Evolutionary conservation across 2,329 filamentous ascomycete genomes (phyloP), one percentile per base, ranked within the genome.

Genomic region (Aspergillus vadensis): DNA sequence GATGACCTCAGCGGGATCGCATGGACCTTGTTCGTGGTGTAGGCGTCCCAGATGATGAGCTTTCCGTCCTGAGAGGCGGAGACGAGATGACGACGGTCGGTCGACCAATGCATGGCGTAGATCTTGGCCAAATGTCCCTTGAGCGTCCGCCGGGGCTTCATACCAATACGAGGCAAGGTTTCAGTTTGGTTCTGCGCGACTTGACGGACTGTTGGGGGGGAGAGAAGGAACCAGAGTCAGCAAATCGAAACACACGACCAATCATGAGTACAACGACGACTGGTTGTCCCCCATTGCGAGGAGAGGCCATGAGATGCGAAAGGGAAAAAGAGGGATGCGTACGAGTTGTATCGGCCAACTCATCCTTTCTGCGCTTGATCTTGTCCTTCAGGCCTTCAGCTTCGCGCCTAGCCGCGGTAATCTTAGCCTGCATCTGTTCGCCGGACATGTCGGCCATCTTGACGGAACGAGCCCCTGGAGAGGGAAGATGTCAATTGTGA

Each of bases 71-170:
- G 95, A 70, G 95, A 99, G 65, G 95, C 95, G 12, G 95, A 98
- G 55, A 99, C 95, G 63, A 98, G 87, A 80, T 98, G 95, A 79
- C 95, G 89, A 75, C 95, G 88, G 81, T 99, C 95, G 66, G 95
- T 99, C 36, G 95, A 98, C 95, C 95, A 99, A 83, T 99, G 95
- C 95, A 99, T 99, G 72, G 95, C 95, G 80, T 99, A 99, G 73
- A 99, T 99, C 83, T 99, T 99, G 72, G 95, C 95, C 69, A 99
- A 82, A 85, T 99, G 95, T 68, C 95, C 95, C 83, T 98, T 98
- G 69, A 99, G 85, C 54, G 93, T 97, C 73, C 92, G 91, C 83
- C 96, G 95, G 67, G 94, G 91, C 85, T 95, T 96, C 95, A 99
- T 98, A 76, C 94, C 86, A 79, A 96, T 95, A 79, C 91, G 90